Conservation (phyloP, 192 early-diverging fungal species). For the Coemansia sp. region DNA sequence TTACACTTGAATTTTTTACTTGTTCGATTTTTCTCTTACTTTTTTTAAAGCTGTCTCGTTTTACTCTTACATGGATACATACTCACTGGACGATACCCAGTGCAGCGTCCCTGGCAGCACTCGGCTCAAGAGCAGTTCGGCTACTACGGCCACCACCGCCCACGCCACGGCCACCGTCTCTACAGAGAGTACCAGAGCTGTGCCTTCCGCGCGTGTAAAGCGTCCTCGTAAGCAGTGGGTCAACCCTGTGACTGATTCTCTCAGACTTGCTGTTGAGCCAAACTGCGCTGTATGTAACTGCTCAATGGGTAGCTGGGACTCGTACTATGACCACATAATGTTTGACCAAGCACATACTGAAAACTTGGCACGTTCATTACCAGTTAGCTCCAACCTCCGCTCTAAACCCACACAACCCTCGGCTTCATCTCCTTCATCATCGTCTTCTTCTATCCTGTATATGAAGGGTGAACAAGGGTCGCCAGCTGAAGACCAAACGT, state of each 20-base stretch:
- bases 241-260: constrained; percentile 13
- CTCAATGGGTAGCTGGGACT: constrained; percentile 43
- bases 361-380: constrained; percentile 5
- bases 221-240: constrained; percentile 15
- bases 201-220: neutral
- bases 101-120: neutral
- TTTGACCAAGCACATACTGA: constrained; percentile 40
- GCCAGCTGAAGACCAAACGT: neutral
- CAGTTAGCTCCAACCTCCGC: neutral
- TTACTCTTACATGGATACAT: neutral
- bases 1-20: neutral
- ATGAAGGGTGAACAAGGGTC: neutral
- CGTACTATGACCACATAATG: constrained; percentile 47
- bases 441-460: neutral
- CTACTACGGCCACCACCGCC: constrained; percentile 1
- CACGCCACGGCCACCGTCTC: neutral
- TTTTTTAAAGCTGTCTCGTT: neutral
- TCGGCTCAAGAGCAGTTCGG: neutral
- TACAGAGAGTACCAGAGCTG: neutral
- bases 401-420: neutral
- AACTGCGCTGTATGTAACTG: constrained; percentile 36
- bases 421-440: neutral
- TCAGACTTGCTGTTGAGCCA: constrained; percentile 26
- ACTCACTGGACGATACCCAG: neutral
- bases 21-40: neutral